These are phyloP conservation scores for Pharnaceum exiguum DNA, from an alignment of 148 eudicot species.

Conservation along the genomic window DNA sequence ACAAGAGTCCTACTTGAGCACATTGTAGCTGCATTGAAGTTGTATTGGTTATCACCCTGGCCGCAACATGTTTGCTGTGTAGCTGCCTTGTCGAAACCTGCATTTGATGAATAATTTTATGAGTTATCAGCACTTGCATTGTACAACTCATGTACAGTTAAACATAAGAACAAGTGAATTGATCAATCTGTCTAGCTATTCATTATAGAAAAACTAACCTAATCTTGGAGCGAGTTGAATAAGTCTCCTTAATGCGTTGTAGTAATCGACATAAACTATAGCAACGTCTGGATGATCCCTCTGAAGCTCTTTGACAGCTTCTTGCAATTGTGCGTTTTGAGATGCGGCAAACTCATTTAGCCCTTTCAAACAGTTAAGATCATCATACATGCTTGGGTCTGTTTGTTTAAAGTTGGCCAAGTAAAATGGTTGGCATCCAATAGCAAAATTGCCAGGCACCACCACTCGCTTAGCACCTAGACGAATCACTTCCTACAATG, in stretches of 20 bases:
- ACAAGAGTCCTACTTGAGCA: constrained; percentile 16
- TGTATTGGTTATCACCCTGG: constrained; percentile 3
- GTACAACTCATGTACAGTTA: neutral
- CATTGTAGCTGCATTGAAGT: constrained; percentile 9
- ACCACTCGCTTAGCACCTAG: constrained; percentile 20
- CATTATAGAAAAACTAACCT: constrained; percentile 3
- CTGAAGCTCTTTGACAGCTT: constrained; percentile 8
- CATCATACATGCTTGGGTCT: constrained; percentile 1
- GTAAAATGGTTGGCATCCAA: constrained; percentile 25
- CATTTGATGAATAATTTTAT: neutral
- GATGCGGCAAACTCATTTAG: constrained; percentile 20
- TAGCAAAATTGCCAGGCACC: constrained; percentile 28
- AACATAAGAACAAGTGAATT: neutral
- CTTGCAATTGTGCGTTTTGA: constrained; percentile 21
- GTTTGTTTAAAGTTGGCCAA: constrained; percentile 6
- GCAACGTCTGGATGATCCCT: constrained; percentile 13
- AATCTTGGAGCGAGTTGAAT: constrained; percentile 5
- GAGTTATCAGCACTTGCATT: neutral
- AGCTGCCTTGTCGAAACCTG: constrained; percentile 19
- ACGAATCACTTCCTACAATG: constrained; percentile 19
- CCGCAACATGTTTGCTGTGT: constrained; percentile 15
- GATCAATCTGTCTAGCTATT: neutral
- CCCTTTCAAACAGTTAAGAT: neutral
- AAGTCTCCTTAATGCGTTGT: constrained; percentile 20
- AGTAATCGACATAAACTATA: constrained; percentile 28